These are phyloP conservation scores for Haplosporangium gracile DNA, from an alignment of 192 early-diverging fungal genomes.

Conservation along the genomic window DNA sequence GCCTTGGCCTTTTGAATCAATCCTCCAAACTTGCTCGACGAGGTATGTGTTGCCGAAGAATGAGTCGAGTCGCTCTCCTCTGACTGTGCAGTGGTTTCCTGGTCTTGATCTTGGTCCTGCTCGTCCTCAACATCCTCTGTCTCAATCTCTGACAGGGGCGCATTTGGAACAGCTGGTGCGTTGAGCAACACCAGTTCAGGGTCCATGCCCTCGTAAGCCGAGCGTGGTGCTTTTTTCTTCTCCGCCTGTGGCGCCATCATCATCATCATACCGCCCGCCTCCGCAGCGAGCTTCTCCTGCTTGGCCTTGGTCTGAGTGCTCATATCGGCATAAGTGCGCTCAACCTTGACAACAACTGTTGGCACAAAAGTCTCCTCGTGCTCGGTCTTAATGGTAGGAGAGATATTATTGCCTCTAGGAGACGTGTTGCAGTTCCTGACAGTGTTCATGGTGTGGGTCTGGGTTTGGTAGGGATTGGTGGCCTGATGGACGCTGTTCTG, in stretches of 20 bases:
- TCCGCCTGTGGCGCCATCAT: constrained; percentile 16
- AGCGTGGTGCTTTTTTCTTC: constrained; percentile 17
- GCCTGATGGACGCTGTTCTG: constrained; percentile 15
- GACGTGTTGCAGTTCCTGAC: not conserved
- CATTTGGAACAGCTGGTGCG: constrained; percentile 38
- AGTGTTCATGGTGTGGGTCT: not conserved
- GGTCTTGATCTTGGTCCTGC: constrained; percentile 5
- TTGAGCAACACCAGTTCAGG: constrained; percentile 20
- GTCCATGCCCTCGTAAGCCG: constrained; percentile 35
- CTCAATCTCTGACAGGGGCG: constrained; percentile 32
- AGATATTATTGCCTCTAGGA: not conserved
- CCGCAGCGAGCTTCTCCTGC: constrained; percentile 21
- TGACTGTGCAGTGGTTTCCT: not conserved
- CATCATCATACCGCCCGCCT: constrained; percentile 33
- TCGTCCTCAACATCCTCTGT: not conserved
- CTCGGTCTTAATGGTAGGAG: constrained; percentile 28
- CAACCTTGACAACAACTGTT: constrained; percentile 27
- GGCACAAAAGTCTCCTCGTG: constrained; percentile 35
- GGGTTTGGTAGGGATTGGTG: constrained; percentile 7
- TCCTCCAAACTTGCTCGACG: constrained; percentile 36
- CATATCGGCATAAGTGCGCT: constrained; percentile 46
- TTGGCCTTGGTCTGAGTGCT: constrained; percentile 51
- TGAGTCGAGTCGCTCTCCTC: not conserved
- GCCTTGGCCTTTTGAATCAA: constrained; percentile 38
- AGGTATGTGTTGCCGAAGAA: not conserved